Percentiles rank a stretch among this genome's conserved stretches.
Evolutionary conservation across 306 rosid genomes (phyloP).

Genomic region (Acacia crassicarpa): DNA sequence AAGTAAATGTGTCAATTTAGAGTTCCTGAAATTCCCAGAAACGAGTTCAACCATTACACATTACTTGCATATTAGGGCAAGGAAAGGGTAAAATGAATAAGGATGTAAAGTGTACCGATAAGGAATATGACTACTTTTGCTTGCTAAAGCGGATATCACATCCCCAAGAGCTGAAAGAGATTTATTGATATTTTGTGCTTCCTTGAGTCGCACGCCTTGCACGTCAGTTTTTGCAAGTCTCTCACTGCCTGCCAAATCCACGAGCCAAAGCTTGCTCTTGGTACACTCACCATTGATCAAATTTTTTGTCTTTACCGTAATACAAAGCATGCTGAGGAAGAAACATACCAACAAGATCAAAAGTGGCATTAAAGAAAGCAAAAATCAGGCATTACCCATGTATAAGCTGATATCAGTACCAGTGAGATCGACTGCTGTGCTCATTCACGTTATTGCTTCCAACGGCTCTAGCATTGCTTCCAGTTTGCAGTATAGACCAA

Average conservation of each 20-base stretch:
- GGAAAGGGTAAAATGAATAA: conserved; percentile 6
- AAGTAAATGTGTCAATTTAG: conserved; percentile 89
- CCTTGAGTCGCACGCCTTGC: conserved; percentile 84
- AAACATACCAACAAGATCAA: conserved; percentile 19
- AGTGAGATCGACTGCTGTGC: conserved; percentile 92
- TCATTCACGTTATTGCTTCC: conserved; percentile 89
- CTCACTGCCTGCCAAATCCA: conserved; percentile 94
- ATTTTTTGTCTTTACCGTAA: conserved; percentile 76
- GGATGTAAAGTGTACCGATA: conserved; percentile 55
- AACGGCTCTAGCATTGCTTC: conserved; percentile 84
- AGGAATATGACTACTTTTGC: conserved; percentile 83
- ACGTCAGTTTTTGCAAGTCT: conserved; percentile 87
- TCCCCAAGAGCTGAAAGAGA: conserved; percentile 96
- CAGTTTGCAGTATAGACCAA: conserved; percentile 73
- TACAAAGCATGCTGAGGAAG: conserved; percentile 69
- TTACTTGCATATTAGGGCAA: conserved; percentile 4
- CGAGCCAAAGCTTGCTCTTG: conserved; percentile 93
- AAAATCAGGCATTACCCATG: not conserved
- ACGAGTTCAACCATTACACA: conserved; percentile 24
- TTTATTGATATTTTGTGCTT: conserved; percentile 84
- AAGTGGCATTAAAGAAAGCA: not conserved
- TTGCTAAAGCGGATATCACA: conserved; percentile 82
- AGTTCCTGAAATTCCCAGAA: conserved; percentile 63
- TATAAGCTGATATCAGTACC: conserved; percentile 39
- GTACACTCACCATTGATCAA: conserved; percentile 73